Evolutionary conservation across 2,329 filamentous ascomycete genomes (phyloP).

Genomic region (Trichoderma lentiforme): DNA sequence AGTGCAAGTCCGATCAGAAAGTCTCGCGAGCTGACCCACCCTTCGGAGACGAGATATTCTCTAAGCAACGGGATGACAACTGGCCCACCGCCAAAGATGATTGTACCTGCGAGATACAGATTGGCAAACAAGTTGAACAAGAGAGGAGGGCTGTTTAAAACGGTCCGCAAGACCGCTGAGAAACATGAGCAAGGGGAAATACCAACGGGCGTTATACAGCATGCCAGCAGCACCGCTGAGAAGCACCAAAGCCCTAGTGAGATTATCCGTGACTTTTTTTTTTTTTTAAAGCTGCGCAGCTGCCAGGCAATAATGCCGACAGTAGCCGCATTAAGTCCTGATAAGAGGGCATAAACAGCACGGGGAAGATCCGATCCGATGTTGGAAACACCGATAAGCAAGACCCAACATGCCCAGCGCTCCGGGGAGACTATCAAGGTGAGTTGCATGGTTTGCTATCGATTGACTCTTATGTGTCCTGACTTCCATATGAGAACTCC

Average conservation of each 20-base stretch:
- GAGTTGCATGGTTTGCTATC: neutral
- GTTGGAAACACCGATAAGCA: slow-evolving; percentile 58
- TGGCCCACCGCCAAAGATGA: slow-evolving; percentile 63
- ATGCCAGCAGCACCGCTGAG: slow-evolving; percentile 61
- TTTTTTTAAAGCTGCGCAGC: slow-evolving; percentile 63
- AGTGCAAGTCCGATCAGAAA: slow-evolving; percentile 71
- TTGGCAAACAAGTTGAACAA: slow-evolving; percentile 65
- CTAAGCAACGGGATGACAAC: slow-evolving; percentile 63
- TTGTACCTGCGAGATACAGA: slow-evolving; percentile 69
- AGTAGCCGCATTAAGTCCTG: slow-evolving; percentile 67
- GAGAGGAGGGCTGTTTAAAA: slow-evolving; percentile 39
- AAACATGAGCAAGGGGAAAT: slow-evolving; percentile 64
- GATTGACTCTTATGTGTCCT: slow-evolving; percentile 5
- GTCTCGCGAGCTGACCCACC: slow-evolving; percentile 67
- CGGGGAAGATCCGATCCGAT: slow-evolving; percentile 57
- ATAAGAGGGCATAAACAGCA: slow-evolving; percentile 65
- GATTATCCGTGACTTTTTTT: slow-evolving; percentile 52
- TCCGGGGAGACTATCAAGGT: slow-evolving; percentile 55
- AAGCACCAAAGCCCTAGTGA: slow-evolving; percentile 63
- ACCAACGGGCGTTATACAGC: slow-evolving; percentile 71
- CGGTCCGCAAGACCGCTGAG: slow-evolving; percentile 50
- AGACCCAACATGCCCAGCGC: slow-evolving; percentile 68
- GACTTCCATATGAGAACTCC: slow-evolving; percentile 64
- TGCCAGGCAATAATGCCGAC: slow-evolving; percentile 71
- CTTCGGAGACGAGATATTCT: slow-evolving; percentile 61